These are phyloP conservation scores for Crucihimalaya himalaica DNA, from an alignment of 345 rosid genomes.

Conservation along the genomic window DNA sequence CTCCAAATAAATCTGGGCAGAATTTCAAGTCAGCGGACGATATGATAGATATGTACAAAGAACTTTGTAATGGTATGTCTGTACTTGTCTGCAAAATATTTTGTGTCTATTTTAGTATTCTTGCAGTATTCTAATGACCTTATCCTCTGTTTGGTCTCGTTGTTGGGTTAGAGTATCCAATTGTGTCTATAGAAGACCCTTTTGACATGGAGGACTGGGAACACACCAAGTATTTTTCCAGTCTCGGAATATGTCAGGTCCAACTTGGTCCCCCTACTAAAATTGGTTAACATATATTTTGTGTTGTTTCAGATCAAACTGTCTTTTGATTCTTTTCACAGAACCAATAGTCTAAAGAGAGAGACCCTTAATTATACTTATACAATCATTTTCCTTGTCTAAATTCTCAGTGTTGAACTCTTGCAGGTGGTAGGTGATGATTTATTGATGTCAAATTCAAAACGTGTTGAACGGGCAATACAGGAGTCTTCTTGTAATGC, in stretches of 20 bases:
- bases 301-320: conserved; percentile 8
- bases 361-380: not conserved
- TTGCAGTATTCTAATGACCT: conserved; percentile 22
- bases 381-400: not conserved
- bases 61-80: conserved; percentile 73
- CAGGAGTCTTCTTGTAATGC: conserved; percentile 82
- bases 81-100: conserved; percentile 12
- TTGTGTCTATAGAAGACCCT: conserved; percentile 92
- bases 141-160: conserved; percentile 28
- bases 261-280: conserved; percentile 28
- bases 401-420: conserved; percentile 9
- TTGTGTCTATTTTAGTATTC: conserved; percentile 2
- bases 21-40: conserved; percentile 94
- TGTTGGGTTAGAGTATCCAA: conserved; percentile 66
- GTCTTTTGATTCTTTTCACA: not conserved
- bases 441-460: conserved; percentile 83
- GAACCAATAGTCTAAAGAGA: not conserved
- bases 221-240: conserved; percentile 64
- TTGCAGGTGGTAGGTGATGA: conserved; percentile 93
- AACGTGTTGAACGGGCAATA: conserved; percentile 78
- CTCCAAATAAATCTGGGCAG: conserved; percentile 70
- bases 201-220: conserved; percentile 99
- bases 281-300: conserved; percentile 4
- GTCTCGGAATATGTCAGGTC: conserved; percentile 96
- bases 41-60: conserved; percentile 89